A percentile compares a stretch with the other conserved stretches of the same genome.
phyloP scores from a whole-genome alignment of 139 green algal genomes.

The Eudorina sp. region DNA sequence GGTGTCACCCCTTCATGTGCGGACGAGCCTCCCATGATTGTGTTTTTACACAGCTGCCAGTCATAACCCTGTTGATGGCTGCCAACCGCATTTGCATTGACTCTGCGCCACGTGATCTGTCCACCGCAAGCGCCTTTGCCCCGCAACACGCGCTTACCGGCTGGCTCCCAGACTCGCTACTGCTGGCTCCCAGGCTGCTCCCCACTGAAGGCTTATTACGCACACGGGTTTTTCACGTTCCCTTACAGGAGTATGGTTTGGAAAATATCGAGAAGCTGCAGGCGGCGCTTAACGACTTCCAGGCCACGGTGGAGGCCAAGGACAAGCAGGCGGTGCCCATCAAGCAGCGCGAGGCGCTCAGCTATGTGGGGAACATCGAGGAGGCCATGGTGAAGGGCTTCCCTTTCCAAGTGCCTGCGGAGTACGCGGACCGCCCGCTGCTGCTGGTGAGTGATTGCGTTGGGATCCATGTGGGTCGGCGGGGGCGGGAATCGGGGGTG shows the following conservation, averaged over 20 bases:
- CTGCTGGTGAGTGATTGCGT: conserved; percentile 90
- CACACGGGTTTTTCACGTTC: too few relatives aligned
- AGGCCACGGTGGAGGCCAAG: conserved; percentile 75
- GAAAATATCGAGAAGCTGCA: conserved; percentile 65
- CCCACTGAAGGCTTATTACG: background rate
- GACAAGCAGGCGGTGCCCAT: conserved; percentile 89
- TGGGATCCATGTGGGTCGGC: too few relatives aligned
- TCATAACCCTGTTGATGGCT: too few relatives aligned
- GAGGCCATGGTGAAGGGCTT: conserved; percentile 96
- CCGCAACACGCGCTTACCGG: too few relatives aligned
- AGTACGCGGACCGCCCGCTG: conserved; percentile 91
- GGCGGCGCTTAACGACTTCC: conserved; percentile 78
- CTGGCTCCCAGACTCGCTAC: background rate
- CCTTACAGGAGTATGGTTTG: conserved; percentile 61
- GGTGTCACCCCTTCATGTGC: too few relatives aligned
- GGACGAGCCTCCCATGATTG: too few relatives aligned
- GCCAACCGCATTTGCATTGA: too few relatives aligned
- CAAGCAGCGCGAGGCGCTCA: conserved; percentile 89
- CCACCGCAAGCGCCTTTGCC: too few relatives aligned
- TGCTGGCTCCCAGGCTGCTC: background rate
- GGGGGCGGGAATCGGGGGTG: too few relatives aligned
- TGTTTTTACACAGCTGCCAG: too few relatives aligned
- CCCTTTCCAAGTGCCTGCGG: conserved; percentile 90
- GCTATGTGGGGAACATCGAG: conserved; percentile 88
- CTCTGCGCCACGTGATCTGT: too few relatives aligned